These are phyloP conservation scores for Debaryomyces coudertii DNA, from an alignment of 1,139 yeast species.

Conservation along the genomic window DNA sequence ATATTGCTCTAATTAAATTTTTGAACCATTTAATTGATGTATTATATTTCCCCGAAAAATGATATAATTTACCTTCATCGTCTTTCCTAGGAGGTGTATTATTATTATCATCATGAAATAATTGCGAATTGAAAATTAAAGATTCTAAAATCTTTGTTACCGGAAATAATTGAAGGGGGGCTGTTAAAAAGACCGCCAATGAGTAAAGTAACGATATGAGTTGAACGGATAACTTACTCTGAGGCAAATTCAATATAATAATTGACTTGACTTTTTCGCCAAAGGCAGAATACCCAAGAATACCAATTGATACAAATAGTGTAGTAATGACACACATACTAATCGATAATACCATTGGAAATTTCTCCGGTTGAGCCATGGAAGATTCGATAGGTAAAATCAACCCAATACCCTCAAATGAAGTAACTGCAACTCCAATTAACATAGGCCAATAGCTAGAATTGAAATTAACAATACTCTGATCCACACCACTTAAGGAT, in stretches of 20 bases:
- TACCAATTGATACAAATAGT: constrained; percentile 63
- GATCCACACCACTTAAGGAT: constrained; percentile 50
- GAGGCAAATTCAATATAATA: constrained; percentile 72
- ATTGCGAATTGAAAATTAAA: constrained; percentile 48
- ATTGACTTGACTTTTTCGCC: constrained; percentile 71
- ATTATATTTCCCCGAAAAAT: constrained; percentile 40
- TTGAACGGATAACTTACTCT: constrained; percentile 61
- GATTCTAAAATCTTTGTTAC: constrained; percentile 74
- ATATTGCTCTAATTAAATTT: constrained; percentile 36
- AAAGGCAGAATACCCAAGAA: constrained; percentile 69
- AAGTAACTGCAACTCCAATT: constrained; percentile 79
- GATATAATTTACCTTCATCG: constrained; percentile 34
- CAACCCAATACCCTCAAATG: constrained; percentile 81
- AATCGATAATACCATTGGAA: constrained; percentile 62
- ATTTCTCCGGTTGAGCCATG: constrained; percentile 72
- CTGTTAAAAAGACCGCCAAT: constrained; percentile 71
- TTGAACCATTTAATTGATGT: constrained; percentile 47
- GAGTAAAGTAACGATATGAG: constrained; percentile 69
- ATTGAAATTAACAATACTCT: constrained; percentile 55
- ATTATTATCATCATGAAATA: constrained; percentile 17
- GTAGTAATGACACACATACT: constrained; percentile 63
- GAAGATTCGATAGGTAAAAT: constrained; percentile 78
- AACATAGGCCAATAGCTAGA: constrained; percentile 69
- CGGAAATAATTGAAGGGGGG: constrained; percentile 77
- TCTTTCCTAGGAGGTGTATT: constrained; percentile 13